These are phyloP conservation scores for Globisporangium okanoganense DNA, from an alignment of 352 stramenopile genomes.

Conservation along the genomic window DNA sequence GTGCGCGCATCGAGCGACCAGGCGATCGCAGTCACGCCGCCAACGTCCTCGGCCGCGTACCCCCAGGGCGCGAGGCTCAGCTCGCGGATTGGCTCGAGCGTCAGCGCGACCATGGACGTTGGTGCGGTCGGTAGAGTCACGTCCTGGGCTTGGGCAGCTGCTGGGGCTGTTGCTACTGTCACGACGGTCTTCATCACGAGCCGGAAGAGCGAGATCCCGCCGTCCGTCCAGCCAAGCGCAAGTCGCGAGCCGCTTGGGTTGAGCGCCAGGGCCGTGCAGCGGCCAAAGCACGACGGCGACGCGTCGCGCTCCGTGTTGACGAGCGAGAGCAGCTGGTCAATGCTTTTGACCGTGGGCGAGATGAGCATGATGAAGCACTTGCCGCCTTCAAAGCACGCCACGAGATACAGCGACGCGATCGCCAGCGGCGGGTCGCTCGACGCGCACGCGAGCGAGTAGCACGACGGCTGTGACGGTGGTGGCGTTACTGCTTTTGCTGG, in stretches of 20 bases:
- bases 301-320: conserved; percentile 55
- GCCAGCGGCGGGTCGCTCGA: conserved; percentile 27
- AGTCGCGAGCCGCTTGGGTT: conserved; percentile 45
- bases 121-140: neutral
- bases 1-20: conserved; percentile 64
- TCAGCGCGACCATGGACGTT: conserved; percentile 16
- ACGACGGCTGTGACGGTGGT: conserved; percentile 24
- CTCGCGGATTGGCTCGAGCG: conserved; percentile 56
- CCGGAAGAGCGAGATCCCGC: conserved; percentile 61
- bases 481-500: conserved; percentile 10
- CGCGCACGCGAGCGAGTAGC: conserved; percentile 52
- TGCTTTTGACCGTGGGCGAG: conserved; percentile 44
- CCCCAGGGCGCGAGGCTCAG: conserved; percentile 63
- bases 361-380: conserved; percentile 83
- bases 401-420: conserved; percentile 40
- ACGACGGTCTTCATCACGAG: conserved; percentile 28
- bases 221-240: conserved; percentile 72
- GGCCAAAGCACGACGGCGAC: conserved; percentile 24
- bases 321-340: conserved; percentile 73
- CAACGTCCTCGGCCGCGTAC: conserved; percentile 49
- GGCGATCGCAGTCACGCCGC: conserved; percentile 53
- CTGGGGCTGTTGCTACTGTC: neutral
- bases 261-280: conserved; percentile 45
- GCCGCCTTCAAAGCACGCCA: conserved; percentile 70
- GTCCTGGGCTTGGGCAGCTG: neutral